These are phyloP conservation scores for Mycena galericulata DNA, from an alignment of 768 basidiomycete species.

Conservation along the genomic window DNA sequence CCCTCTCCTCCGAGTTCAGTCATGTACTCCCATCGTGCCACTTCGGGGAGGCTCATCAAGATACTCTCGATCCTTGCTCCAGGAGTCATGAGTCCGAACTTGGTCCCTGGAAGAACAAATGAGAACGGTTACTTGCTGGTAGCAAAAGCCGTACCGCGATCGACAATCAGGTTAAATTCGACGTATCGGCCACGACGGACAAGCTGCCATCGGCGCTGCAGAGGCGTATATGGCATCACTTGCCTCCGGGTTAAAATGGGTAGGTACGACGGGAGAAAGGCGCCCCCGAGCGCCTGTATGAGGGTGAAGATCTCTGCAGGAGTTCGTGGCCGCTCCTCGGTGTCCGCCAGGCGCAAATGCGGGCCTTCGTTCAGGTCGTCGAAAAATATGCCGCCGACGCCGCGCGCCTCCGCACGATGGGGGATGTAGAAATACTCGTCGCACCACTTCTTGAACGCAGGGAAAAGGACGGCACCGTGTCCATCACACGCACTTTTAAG, in stretches of 20 bases:
- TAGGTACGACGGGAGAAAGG: conserved; percentile 91
- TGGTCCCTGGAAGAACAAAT: conserved; percentile 58
- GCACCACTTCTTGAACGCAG: conserved; percentile 93
- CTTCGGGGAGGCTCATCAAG: conserved; percentile 89
- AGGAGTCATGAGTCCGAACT: conserved; percentile 87
- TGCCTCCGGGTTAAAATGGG: conserved; percentile 81
- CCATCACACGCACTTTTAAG: conserved; percentile 81
- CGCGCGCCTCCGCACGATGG: conserved; percentile 88
- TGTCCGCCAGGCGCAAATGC: conserved; percentile 70
- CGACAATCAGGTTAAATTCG: conserved; percentile 92
- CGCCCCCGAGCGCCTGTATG: conserved; percentile 75
- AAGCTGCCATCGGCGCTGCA: conserved; percentile 92
- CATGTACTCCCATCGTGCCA: conserved; percentile 92
- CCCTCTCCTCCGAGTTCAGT: conserved; percentile 75
- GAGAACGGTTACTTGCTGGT: too few species aligned
- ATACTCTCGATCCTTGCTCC: conserved; percentile 92
- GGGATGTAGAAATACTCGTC: conserved; percentile 97
- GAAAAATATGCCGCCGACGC: conserved; percentile 96
- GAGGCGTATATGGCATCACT: conserved; percentile 66
- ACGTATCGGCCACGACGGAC: conserved; percentile 93
- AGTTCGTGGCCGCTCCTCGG: conserved; percentile 60
- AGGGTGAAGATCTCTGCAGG: conserved; percentile 83
- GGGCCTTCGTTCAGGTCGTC: conserved; percentile 84
- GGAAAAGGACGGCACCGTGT: conserved; percentile 77
- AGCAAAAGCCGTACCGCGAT: conserved; percentile 62